Evolutionary conservation across 495 filamentous ascomycete genomes (phyloP).

Genomic region (Amorphotheca resinae): DNA sequence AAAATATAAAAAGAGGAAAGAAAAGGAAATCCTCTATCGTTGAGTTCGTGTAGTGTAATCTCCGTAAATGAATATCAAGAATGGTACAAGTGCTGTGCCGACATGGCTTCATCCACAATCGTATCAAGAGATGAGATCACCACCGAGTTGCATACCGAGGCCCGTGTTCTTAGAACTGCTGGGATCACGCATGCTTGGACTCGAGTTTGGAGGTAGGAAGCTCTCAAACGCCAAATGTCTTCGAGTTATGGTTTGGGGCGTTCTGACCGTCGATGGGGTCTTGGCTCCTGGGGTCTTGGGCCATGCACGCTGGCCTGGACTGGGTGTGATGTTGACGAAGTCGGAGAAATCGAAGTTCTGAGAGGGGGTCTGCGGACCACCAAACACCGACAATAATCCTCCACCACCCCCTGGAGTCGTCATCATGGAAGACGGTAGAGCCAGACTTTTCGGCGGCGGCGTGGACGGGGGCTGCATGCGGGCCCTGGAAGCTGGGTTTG

Average conservation of each 20-base stretch:
- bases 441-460: conserved; percentile 65
- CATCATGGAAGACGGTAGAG: conserved; percentile 77
- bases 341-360: conserved; percentile 87
- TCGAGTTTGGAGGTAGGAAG: conserved; percentile 24
- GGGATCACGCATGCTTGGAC: conserved; percentile 19
- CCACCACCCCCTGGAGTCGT: conserved; percentile 61
- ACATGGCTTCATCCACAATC: too few species aligned
- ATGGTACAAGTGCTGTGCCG: too few species aligned
- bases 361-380: conserved; percentile 46
- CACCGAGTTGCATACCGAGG: conserved; percentile 45
- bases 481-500: conserved; percentile 26
- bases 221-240: conserved; percentile 56
- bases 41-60: too few species aligned
- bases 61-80: too few species aligned
- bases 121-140: conserved; percentile 35
- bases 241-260: conserved; percentile 37
- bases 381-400: conserved; percentile 42
- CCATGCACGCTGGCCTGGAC: conserved; percentile 80
- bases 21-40: too few species aligned
- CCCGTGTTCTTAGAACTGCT: conserved; percentile 19
- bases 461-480: conserved; percentile 68
- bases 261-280: conserved; percentile 40
- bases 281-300: conserved; percentile 36
- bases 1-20: too few species aligned
- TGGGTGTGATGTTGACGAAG: conserved; percentile 94